phyloP scores from a whole-genome alignment of 345 rosid genomes.

The Hypericum perforatum region DNA sequence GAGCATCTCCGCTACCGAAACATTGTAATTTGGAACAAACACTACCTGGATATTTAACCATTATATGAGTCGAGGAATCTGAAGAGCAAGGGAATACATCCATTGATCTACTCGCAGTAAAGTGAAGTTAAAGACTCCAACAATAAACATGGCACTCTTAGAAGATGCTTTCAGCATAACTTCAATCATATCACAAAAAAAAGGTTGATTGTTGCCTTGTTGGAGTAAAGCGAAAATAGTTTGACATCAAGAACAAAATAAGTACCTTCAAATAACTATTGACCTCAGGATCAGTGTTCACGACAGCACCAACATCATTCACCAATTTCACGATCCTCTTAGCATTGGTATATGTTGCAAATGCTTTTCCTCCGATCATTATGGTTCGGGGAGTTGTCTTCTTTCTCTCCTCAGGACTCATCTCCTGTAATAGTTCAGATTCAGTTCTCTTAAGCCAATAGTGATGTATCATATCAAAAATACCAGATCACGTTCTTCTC shows the following conservation, averaged over 20 bases:
- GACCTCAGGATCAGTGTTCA: conserved; percentile 88
- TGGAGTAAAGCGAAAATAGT: too few species aligned
- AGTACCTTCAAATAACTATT: conserved; percentile 74
- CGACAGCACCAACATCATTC: conserved; percentile 83
- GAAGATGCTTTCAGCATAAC: background rate
- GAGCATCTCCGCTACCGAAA: conserved; percentile 86
- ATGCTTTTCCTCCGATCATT: conserved; percentile 98
- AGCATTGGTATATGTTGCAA: conserved; percentile 94
- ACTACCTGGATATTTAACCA: conserved; percentile 51
- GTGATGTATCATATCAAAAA: too few species aligned
- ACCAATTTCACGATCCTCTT: conserved; percentile 92
- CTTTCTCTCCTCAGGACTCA: conserved; percentile 76
- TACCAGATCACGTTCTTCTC: too few species aligned
- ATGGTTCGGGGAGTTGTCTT: conserved; percentile 76
- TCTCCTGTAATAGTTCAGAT: conserved; percentile 37
- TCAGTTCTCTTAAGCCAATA: too few species aligned
- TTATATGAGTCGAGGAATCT: background rate
- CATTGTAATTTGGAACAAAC: conserved; percentile 94
- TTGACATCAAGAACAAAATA: too few species aligned
- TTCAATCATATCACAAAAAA: background rate
- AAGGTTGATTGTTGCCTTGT: too few species aligned
- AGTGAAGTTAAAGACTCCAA: background rate
- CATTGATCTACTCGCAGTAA: background rate
- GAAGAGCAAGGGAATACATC: background rate
- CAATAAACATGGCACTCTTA: background rate